Percentiles rank a stretch among this genome's conserved stretches.
These are phyloP conservation scores for Scenedesmus sp. DNA, from an alignment of 163 green algal genomes.

Conservation along the genomic window DNA sequence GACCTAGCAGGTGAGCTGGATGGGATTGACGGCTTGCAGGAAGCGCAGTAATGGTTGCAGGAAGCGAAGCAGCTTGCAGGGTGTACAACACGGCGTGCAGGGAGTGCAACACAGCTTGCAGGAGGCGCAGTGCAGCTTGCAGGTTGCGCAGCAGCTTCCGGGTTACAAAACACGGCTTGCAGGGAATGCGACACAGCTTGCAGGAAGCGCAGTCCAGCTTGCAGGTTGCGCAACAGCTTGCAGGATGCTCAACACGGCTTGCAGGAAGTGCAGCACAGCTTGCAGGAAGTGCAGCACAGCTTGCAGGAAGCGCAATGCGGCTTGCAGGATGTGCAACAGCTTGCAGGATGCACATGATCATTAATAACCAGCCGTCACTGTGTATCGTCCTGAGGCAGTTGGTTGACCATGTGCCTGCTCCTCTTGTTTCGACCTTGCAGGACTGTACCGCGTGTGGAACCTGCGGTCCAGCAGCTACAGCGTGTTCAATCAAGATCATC, in stretches of 20 bases:
- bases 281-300: too few species aligned
- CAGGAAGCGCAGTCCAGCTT: too few species aligned
- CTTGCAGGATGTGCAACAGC: neutral
- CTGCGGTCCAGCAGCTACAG: slow-evolving; percentile 78
- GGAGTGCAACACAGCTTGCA: neutral
- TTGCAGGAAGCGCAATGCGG: too few species aligned
- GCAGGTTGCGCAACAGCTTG: too few species aligned
- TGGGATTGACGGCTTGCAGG: neutral
- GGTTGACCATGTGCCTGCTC: neutral
- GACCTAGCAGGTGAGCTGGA: slow-evolving; percentile 73
- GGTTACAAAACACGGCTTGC: neutral
- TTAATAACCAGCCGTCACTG: too few species aligned
- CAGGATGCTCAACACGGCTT: too few species aligned
- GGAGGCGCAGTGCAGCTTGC: slow-evolving; percentile 81
- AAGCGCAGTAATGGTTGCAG: neutral
- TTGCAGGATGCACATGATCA: neutral
- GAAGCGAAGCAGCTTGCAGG: neutral
- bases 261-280: too few species aligned
- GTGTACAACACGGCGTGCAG: neutral
- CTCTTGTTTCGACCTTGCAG: slow-evolving; percentile 37
- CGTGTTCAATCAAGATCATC: slow-evolving; percentile 88
- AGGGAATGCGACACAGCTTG: neutral
- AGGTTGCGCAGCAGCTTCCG: too few species aligned
- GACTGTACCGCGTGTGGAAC: slow-evolving; percentile 91
- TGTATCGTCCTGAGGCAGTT: too few species aligned